These are phyloP conservation scores for Pyrenochaeta sp. DNA, from an alignment of 2,329 filamentous ascomycete genomes.

Conservation along the genomic window DNA sequence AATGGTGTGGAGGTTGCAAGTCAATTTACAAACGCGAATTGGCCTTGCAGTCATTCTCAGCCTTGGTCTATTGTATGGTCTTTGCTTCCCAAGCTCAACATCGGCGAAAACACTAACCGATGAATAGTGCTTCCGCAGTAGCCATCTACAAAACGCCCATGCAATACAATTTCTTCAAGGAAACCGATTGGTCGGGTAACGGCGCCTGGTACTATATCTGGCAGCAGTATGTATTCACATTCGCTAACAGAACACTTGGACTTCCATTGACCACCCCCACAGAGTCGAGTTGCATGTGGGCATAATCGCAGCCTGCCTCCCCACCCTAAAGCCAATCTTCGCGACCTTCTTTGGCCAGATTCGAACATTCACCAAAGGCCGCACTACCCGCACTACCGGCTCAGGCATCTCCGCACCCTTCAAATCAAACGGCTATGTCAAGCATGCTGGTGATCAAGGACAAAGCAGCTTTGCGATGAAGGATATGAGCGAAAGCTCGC, in stretches of 20 bases:
- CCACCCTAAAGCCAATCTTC: slow-evolving; percentile 39
- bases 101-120: background rate
- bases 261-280: slow-evolving; percentile 31
- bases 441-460: slow-evolving; percentile 11
- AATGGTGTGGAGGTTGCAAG: slow-evolving; percentile 53
- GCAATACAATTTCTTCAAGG: slow-evolving; percentile 39
- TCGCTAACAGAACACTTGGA: background rate
- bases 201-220: slow-evolving; percentile 38
- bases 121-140: slow-evolving; percentile 30
- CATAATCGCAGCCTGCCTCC: slow-evolving; percentile 41
- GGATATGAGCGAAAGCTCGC: slow-evolving; percentile 14
- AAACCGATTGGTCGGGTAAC: slow-evolving; percentile 35
- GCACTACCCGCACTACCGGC: slow-evolving; percentile 13
- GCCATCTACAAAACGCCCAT: slow-evolving; percentile 33
- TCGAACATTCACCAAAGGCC: slow-evolving; percentile 28
- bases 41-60: slow-evolving; percentile 45
- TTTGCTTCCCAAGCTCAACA: background rate
- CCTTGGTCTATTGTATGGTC: slow-evolving; percentile 47
- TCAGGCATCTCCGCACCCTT: slow-evolving; percentile 19
- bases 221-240: slow-evolving; percentile 24
- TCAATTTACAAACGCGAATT: slow-evolving; percentile 52
- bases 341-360: slow-evolving; percentile 32
- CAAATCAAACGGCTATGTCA: slow-evolving; percentile 27
- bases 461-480: slow-evolving; percentile 17
- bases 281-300: slow-evolving; percentile 43